Percentiles rank a stretch among this genome's conserved stretches.
Evolutionary conservation across 2,329 filamentous ascomycete genomes (phyloP).

Genomic region (Teratosphaeria viscida): DNA sequence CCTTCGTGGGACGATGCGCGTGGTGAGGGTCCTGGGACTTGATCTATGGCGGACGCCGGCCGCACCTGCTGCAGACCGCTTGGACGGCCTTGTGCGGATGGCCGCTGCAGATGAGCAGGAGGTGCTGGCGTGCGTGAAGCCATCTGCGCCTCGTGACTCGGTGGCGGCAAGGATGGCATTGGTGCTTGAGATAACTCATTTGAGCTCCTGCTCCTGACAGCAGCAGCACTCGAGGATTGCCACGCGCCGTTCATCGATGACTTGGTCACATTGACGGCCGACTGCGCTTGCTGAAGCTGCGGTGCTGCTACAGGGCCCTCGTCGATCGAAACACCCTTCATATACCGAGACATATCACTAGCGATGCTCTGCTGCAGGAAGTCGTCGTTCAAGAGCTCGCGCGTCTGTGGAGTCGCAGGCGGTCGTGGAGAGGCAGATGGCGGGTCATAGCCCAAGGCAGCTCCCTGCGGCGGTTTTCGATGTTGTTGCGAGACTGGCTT

Average conservation of each 20-base stretch:
- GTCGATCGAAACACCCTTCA: conserved; percentile 24
- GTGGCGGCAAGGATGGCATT: conserved; percentile 20
- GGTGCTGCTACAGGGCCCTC: conserved; percentile 22
- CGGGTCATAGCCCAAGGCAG: conserved; percentile 16
- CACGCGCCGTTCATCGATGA: background rate
- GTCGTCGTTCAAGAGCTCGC: conserved; percentile 31
- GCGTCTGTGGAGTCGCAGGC: conserved; percentile 22
- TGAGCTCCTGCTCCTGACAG: conserved; percentile 7
- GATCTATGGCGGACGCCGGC: background rate
- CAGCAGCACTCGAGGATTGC: conserved; percentile 1
- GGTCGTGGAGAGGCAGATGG: conserved; percentile 22
- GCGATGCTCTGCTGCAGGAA: conserved; percentile 40
- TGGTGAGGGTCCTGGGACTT: conserved; percentile 1
- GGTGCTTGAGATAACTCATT: conserved; percentile 25
- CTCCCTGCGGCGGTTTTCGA: background rate
- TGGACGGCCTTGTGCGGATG: background rate
- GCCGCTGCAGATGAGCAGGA: background rate
- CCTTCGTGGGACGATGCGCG: conserved; percentile 4
- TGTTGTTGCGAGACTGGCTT: conserved; percentile 17
- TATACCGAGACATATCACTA: conserved; percentile 31
- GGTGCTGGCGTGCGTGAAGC: background rate
- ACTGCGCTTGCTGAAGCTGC: conserved; percentile 8
- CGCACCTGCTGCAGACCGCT: background rate
- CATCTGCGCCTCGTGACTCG: conserved; percentile 3
- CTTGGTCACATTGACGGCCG: background rate